Base-by-base conservation (phyloP, 805 yeast genomes). In the Wickerhamomyces chaumierensis region DNA sequence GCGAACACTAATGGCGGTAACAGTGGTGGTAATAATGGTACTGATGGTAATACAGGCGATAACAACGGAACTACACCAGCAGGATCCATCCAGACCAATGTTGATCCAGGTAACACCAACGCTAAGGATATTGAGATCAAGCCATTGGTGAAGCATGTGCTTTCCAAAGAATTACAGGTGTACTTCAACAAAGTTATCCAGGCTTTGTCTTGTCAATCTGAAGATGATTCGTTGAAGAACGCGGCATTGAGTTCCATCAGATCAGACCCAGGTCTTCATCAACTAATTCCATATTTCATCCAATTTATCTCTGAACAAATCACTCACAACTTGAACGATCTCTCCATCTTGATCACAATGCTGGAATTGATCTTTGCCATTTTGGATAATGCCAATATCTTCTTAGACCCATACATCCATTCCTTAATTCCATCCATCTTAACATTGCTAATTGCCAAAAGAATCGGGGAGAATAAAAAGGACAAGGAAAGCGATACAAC, bases 231-330 rank as follows among this genome's bases (percentile, higher is more conserved):
- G 39, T 63, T 85, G 55, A 76, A 73, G 46, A 71, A 73, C 31
- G 92, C 96, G 0, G 96, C 96, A 2, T 66, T 92, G 39, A 78
- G 80, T 21, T 83, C 95, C 8, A 65, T 92, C 42, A 75, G 83
- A 42, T 78, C 83, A 23, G 99, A 92, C 56, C 95, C 96, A 2
- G 99, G 99, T 27, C 63, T 92, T 41, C 98, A 92, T 63, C 99
- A 92, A 60, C 63, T 92, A 36, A 92, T 94, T 5, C 99, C 99
- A 2, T 92, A 92, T 57, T 84, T 92, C 51, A 88, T 92, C 37
- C 97, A 92, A 55, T 88, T 92, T 54, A 85, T 87, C 28, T 94
- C 96, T 6, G 99, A 92, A 55, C 95, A 94, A 48, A 77, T 92
- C 40, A 85, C 97, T 1, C 81, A 85, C 54, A 90, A 86, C 52